Base-by-base conservation (phyloP, 805 yeast species). In the Cyberlindnera sargentensis region DNA sequence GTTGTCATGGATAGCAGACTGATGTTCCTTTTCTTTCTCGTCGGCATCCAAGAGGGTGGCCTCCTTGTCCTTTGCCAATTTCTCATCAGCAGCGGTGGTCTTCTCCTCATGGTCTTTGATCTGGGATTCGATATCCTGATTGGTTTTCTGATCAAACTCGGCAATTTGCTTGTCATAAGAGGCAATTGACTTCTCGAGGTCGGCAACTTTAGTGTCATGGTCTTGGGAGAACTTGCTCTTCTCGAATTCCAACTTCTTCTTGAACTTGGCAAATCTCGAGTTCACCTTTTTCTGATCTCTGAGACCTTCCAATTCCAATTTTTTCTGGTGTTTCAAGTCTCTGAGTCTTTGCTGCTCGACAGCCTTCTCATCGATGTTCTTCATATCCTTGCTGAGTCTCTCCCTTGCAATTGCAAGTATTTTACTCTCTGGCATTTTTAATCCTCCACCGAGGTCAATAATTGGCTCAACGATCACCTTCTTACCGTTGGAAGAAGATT, bases 391-490 rank as follows among this genome's bases (percentile, higher is more conserved):
- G 24, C 52, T 40, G 31, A 58, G 45, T 43, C 46, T 54, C 34
- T 47, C 48, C 44, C 42, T 51, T 3, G 62, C 62, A 42, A 58
- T 58, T 7, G 50, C 55, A 23, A 54, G 47, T 28, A 58, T 49
- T 6, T 48, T 48, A 34, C 57, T 51, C 48, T 56, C 56, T 8
- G 56, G 50, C 49, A 58, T 42, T 44, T 56, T 57, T 39, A 58
- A 45, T 8, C 62, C 62, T 37, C 57, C 60, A 35, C 62, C 62
- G 3, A 58, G 43, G 34, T 58, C 60, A 34, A 58, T 41, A n/a
- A 55, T 41, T 3, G 43, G 46, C 35, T 58, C 60, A 24, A 49
- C 50, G 15, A 46, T 50, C 8, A 32, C 40, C 28, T 51, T 48
- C 44, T 52, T 30, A 8, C 20, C 34, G 25, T 35, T 37, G 3